Conservation (phyloP, 148 eudicot species). For the Suaeda aralocaspica region DNA sequence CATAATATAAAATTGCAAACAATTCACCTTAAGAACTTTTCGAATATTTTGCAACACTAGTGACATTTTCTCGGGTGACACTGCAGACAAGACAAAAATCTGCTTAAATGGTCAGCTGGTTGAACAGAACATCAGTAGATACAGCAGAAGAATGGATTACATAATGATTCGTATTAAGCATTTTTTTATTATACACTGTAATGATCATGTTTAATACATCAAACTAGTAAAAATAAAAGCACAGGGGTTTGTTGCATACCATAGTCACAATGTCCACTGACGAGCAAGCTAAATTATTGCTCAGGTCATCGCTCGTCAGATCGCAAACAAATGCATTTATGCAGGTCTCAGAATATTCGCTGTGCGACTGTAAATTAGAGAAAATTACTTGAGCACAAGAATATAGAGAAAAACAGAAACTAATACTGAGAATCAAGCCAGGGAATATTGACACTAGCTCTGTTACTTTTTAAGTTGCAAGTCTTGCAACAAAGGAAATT, state of each 20-base stretch:
- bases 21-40: constrained; percentile 69
- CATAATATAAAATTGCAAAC: neutral
- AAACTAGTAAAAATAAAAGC: neutral
- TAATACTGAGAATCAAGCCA: too few species aligned
- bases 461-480: too few species aligned
- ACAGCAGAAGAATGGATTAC: neutral
- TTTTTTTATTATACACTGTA: too few species aligned
- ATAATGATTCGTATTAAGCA: neutral
- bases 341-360: constrained; percentile 57
- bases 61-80: constrained; percentile 92
- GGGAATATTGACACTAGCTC: too few species aligned
- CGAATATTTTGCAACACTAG: constrained; percentile 66
- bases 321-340: constrained; percentile 91
- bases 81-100: constrained; percentile 99
- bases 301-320: constrained; percentile 73
- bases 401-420: neutral
- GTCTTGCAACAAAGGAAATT: too few species aligned
- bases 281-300: constrained; percentile 58
- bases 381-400: neutral
- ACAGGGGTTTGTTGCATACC: constrained; percentile 43
- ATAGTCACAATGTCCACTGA: constrained; percentile 96
- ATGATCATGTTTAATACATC: neutral
- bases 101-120: constrained; percentile 73
- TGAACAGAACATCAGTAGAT: constrained; percentile 13
- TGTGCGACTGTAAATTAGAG: constrained; percentile 54